These are phyloP conservation scores for Nigrospora sphaerica DNA, from an alignment of 2,329 filamentous ascomycete genomes.

Conservation along the genomic window DNA sequence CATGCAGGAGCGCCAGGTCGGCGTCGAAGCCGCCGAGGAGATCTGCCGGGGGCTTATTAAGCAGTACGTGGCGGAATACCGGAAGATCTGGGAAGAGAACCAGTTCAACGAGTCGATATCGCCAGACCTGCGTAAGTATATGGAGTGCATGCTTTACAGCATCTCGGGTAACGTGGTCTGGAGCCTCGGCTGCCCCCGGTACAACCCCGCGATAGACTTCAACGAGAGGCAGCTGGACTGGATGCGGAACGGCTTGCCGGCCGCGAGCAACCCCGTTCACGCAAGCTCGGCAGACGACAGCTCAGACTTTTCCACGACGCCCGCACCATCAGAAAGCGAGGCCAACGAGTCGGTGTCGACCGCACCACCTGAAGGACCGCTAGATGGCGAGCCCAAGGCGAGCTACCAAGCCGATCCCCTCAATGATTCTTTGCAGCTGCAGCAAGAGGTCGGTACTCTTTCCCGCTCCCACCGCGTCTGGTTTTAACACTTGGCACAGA, in stretches of 20 bases:
- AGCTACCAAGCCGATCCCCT: too few species aligned
- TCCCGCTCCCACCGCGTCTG: too few species aligned
- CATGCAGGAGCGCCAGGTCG: background rate
- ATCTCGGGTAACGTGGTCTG: slow-evolving; percentile 4
- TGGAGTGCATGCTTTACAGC: slow-evolving; percentile 1
- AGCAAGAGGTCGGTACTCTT: too few species aligned
- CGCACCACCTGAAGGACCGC: too few species aligned
- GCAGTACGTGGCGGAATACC: background rate
- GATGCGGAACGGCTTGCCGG: slow-evolving; percentile 1
- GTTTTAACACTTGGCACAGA: too few species aligned
- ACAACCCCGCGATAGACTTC: slow-evolving; percentile 1
- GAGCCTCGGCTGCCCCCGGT: slow-evolving; percentile 4
- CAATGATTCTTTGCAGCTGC: too few species aligned
- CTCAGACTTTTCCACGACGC: too few species aligned
- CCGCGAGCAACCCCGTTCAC: too few species aligned
- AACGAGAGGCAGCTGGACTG: slow-evolving; percentile 4
- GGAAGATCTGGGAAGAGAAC: background rate
- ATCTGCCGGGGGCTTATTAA: background rate
- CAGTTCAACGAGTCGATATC: background rate
- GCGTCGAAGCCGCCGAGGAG: background rate
- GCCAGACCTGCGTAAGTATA: background rate
- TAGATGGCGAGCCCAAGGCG: too few species aligned
- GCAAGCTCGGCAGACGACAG: too few species aligned
- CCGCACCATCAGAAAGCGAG: too few species aligned
- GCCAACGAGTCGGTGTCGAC: too few species aligned